These are phyloP conservation scores for Citrullus colocynthis DNA, from an alignment of 306 rosid species.

Conservation along the genomic window DNA sequence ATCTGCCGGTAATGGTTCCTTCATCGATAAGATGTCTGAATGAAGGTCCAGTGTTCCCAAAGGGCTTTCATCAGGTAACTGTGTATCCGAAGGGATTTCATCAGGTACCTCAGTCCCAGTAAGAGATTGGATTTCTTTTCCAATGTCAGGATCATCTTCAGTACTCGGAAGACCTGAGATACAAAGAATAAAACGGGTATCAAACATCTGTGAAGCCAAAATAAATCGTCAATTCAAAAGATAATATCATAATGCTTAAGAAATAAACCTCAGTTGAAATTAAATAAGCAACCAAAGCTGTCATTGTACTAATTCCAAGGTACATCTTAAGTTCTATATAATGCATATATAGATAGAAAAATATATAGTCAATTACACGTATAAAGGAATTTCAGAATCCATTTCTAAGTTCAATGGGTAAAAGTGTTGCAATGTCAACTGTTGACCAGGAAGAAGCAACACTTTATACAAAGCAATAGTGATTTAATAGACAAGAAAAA, in stretches of 20 bases:
- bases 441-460: neutral
- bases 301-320: neutral
- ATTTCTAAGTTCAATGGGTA: neutral
- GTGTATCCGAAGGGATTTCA: conserved; percentile 16
- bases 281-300: neutral
- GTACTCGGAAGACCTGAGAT: conserved; percentile 31
- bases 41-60: conserved; percentile 14
- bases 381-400: neutral
- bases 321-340: neutral
- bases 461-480: neutral
- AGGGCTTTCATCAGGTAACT: conserved; percentile 21
- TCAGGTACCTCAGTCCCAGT: conserved; percentile 15
- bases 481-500: neutral
- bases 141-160: conserved; percentile 41
- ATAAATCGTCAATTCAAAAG: neutral
- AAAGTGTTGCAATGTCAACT: neutral
- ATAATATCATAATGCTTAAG: neutral
- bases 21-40: conserved; percentile 15
- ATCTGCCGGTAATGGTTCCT: conserved; percentile 22
- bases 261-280: neutral
- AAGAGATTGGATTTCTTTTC: conserved; percentile 19
- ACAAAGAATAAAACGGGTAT: neutral
- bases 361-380: neutral
- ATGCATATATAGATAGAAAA: neutral
- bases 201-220: conserved; percentile 9